These are phyloP conservation scores for Boletales sp. DNA, from an alignment of 768 basidiomycete species.

Conservation along the genomic window DNA sequence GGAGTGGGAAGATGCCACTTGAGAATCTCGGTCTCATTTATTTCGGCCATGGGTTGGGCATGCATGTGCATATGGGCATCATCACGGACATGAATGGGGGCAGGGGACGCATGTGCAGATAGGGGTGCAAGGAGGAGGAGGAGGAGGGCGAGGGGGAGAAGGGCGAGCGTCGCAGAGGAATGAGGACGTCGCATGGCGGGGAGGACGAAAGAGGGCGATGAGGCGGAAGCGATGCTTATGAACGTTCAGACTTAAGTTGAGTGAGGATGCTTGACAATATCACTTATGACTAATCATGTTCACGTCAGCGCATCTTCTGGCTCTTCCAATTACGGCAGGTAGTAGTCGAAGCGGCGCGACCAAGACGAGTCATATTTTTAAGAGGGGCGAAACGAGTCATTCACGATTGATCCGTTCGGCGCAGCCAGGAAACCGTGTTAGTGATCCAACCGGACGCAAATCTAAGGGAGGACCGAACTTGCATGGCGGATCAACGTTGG, in stretches of 20 bases:
- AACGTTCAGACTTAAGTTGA: background rate
- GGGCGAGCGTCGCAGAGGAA: background rate
- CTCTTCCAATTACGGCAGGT: background rate
- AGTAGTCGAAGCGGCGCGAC: background rate
- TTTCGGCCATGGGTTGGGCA: slow-evolving; percentile 47
- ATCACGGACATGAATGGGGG: slow-evolving; percentile 19
- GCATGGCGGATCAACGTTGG: too few species aligned
- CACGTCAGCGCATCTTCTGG: slow-evolving; percentile 17
- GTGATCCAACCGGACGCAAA: too few species aligned
- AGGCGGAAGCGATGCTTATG: slow-evolving; percentile 8
- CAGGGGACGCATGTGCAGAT: slow-evolving; percentile 10
- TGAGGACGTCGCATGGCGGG: slow-evolving; percentile 2
- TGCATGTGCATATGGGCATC: slow-evolving; percentile 45
- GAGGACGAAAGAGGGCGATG: slow-evolving; percentile 1
- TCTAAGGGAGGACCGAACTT: too few species aligned
- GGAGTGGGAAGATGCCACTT: slow-evolving; percentile 66
- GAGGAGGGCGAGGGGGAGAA: background rate
- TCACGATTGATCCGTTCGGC: too few species aligned
- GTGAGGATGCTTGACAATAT: too few species aligned
- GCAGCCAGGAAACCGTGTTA: too few species aligned
- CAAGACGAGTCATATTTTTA: too few species aligned
- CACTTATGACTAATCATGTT: background rate
- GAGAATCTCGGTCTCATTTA: slow-evolving; percentile 78
- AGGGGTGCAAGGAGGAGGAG: slow-evolving; percentile 16
- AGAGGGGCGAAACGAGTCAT: too few species aligned